Percentiles rank a stretch among this genome's conserved stretches.
These are phyloP conservation scores for Kodamaea sagamina DNA, from an alignment of 805 yeast genomes.

Conservation along the genomic window DNA sequence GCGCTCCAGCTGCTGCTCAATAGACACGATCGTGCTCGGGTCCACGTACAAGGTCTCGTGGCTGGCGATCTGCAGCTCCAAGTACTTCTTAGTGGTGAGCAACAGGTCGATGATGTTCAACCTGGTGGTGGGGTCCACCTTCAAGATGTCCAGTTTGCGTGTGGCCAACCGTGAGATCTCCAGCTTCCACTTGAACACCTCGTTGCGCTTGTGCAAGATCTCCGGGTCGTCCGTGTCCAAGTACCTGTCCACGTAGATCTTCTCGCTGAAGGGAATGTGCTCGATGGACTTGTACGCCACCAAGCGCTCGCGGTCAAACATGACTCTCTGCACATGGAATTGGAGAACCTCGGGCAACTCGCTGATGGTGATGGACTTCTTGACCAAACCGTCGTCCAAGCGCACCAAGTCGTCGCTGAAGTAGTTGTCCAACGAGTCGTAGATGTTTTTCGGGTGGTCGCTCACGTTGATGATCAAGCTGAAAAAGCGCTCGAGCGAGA, in stretches of 20 bases:
- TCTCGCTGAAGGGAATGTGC: constrained; percentile 78
- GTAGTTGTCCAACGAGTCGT: constrained; percentile 85
- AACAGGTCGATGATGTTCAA: constrained; percentile 44
- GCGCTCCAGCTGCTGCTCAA: constrained; percentile 48
- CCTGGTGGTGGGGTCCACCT: constrained; percentile 40
- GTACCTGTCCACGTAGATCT: constrained; percentile 84
- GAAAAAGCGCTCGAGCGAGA: constrained; percentile 67
- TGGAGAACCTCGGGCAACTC: constrained; percentile 81
- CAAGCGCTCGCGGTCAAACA: constrained; percentile 72
- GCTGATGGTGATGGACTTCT: constrained; percentile 69
- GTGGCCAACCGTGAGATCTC: constrained; percentile 43
- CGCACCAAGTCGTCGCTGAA: constrained; percentile 73
- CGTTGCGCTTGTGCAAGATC: constrained; percentile 52
- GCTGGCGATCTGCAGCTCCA: constrained; percentile 45
- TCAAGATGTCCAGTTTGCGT: constrained; percentile 44
- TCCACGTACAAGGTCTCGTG: constrained; percentile 39
- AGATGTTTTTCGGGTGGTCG: constrained; percentile 83
- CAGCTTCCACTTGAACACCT: constrained; percentile 65
- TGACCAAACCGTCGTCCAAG: constrained; percentile 71
- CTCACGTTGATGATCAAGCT: constrained; percentile 83
- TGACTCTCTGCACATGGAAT: constrained; percentile 91
- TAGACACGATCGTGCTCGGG: constrained; percentile 47
- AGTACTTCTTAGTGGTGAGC: constrained; percentile 56
- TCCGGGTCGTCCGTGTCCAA: constrained; percentile 65
- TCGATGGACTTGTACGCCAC: constrained; percentile 81